Base-by-base conservation (phyloP, 768 basidiomycete species). In the Panaeolus cyanescens region DNA sequence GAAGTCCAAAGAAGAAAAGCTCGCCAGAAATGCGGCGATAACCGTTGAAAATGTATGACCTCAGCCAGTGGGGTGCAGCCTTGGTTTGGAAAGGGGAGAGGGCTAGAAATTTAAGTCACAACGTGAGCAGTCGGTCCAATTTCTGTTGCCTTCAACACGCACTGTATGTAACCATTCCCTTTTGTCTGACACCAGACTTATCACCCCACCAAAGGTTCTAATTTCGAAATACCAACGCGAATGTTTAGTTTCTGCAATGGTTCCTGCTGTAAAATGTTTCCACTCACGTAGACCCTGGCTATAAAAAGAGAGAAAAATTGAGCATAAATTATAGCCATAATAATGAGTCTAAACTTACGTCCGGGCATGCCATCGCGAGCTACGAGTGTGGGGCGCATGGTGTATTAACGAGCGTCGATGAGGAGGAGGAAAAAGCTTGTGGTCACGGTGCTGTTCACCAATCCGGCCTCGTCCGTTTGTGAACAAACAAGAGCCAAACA, bases 171-270 rank as follows among this genome's bases (percentile, higher is more conserved):
- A 85, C 79, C 61, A 96, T 82, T 56, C 95, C 94, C 77, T 84
- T 93, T 72, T 86, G 88, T 67, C 81, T 81, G 42, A 83, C 54
- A 62, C 84, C 83, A 66, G 81, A 79, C 63, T 76, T 77, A 76
- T 91, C 88, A 78, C 94, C 95, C 94, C 95, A 97, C 95, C 95
- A 97, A 56, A 88, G 80, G 75, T 83, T 90, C 93, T 96, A 71
- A 32, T 42, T 57, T 58, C 34, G 17, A 42, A 15, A 39, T 31
- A 31, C 20, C 50, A 36, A 22, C 25, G 60, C 36, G 45, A 40
- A 5, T 50, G 45, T 58, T 25, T 13, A 54, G 56, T 57, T 32
- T 50, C 56, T 5, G 36, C 34, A 31, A 19, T 5, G 31, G 4
- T 42, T 45, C 19, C 8, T 32, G 20, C 15, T 34, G 22, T 25